Percentiles rank a stretch among this genome's conserved stretches.
These are phyloP conservation scores for Phytophthora idaei DNA, from an alignment of 352 stramenopile genomes.

Conservation along the genomic window DNA sequence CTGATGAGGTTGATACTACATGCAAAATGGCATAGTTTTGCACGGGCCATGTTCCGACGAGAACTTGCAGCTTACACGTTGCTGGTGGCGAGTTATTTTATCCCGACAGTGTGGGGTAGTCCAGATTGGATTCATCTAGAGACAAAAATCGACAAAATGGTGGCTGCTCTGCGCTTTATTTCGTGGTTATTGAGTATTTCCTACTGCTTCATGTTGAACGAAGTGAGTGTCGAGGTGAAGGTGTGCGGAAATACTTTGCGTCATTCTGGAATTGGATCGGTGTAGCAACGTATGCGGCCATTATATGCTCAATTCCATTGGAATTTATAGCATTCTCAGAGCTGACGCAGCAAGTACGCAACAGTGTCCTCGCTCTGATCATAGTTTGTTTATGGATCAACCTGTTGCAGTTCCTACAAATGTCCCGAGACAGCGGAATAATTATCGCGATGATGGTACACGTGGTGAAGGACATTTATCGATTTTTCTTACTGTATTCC, in stretches of 20 bases:
- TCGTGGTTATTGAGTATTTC: constrained; percentile 60
- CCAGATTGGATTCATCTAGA: constrained; percentile 53
- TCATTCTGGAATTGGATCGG: constrained; percentile 75
- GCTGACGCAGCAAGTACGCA: constrained; percentile 37
- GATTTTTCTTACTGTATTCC: constrained; percentile 72
- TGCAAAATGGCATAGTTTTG: constrained; percentile 73
- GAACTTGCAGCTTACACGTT: constrained; percentile 58
- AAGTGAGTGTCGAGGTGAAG: constrained; percentile 52
- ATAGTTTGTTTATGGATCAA: constrained; percentile 73
- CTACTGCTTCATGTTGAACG: constrained; percentile 57
- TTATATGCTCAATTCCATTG: constrained; percentile 54
- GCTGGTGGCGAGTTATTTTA: constrained; percentile 57
- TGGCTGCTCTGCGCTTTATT: constrained; percentile 41
- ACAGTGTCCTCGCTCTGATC: constrained; percentile 61
- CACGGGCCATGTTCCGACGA: constrained; percentile 47
- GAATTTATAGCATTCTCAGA: constrained; percentile 44
- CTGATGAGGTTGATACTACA: constrained; percentile 56
- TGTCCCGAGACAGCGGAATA: constrained; percentile 58
- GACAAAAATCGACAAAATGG: constrained; percentile 49
- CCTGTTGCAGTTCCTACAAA: constrained; percentile 72
- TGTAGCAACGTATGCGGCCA: constrained; percentile 50
- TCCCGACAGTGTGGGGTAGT: constrained; percentile 63
- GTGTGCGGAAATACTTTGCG: constrained; percentile 49
- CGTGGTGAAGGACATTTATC: constrained; percentile 72
- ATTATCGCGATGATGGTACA: constrained; percentile 83